phyloP scores from a whole-genome alignment of 2,329 filamentous ascomycete genomes.

The Calonectria pseudoturangicola region DNA sequence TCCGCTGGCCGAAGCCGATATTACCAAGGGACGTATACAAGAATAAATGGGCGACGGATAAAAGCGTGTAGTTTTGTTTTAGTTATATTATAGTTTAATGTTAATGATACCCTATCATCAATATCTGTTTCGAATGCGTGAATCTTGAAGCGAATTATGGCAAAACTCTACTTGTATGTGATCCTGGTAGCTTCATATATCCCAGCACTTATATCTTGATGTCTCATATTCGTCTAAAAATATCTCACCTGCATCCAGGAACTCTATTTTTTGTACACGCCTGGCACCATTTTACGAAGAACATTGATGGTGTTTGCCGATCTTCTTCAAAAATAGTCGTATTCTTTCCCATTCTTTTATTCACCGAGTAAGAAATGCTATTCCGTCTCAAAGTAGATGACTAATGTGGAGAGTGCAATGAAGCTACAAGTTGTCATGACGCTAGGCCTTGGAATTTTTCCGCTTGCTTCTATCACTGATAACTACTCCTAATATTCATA shows the following conservation, averaged over 20 bases:
- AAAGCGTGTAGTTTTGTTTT: conserved; percentile 43
- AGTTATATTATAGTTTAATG: conserved; percentile 44
- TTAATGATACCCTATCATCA: conserved; percentile 53
- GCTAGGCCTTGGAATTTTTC: no score
- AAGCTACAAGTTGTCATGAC: not conserved
- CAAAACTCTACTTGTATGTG: not conserved
- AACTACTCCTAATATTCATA: not conserved
- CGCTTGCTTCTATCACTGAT: not conserved
- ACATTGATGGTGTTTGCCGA: no score
- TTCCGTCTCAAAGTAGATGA: no score
- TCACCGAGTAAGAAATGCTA: no score
- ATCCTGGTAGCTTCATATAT: no score
- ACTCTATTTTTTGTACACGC: no score
- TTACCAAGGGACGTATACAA: conserved; percentile 53
- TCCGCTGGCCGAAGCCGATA: conserved; percentile 60
- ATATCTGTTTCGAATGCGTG: not conserved
- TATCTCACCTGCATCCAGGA: not conserved
- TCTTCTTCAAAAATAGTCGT: no score
- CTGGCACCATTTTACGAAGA: no score
- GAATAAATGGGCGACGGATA: conserved; percentile 39
- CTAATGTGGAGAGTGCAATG: not conserved
- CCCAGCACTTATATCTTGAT: not conserved
- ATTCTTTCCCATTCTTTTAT: no score
- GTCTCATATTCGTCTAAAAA: not conserved
- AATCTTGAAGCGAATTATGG: not conserved